These are phyloP conservation scores for Cladosporium cucumerinum DNA, from an alignment of 2,329 filamentous ascomycete genomes.

Conservation along the genomic window DNA sequence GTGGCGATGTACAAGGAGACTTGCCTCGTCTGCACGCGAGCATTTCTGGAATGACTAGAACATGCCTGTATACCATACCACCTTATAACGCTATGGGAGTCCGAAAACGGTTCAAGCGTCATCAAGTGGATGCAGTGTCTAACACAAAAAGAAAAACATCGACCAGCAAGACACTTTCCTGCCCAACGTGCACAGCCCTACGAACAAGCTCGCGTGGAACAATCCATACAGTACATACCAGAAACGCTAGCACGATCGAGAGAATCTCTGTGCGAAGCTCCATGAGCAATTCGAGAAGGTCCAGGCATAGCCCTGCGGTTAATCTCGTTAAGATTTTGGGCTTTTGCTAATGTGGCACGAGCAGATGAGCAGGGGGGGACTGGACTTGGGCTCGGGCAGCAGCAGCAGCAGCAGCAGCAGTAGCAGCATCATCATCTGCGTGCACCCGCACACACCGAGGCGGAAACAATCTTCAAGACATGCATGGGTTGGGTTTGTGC, in stretches of 20 bases:
- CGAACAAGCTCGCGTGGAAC: background rate
- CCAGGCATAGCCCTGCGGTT: background rate
- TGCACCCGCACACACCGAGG: background rate
- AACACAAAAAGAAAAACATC: background rate
- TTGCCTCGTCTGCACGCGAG: background rate
- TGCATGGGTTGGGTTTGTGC: background rate
- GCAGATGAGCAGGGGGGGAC: background rate
- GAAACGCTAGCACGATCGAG: background rate
- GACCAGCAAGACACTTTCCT: background rate
- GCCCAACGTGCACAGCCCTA: background rate
- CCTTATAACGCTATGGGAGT: background rate
- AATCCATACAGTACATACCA: background rate
- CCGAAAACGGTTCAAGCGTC: background rate
- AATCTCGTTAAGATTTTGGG: background rate
- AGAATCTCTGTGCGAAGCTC: background rate
- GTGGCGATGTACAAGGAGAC: background rate
- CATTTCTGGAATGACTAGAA: background rate
- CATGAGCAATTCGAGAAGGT: background rate
- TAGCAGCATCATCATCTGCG: background rate
- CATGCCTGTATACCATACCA: background rate
- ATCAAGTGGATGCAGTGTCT: background rate
- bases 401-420: no score
- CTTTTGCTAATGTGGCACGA: background rate
- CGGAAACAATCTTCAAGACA: background rate
- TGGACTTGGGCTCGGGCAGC: background rate